Base-by-base conservation (phyloP, 2,329 filamentous ascomycete species). In the Phialemonium atrogriseum region DNA sequence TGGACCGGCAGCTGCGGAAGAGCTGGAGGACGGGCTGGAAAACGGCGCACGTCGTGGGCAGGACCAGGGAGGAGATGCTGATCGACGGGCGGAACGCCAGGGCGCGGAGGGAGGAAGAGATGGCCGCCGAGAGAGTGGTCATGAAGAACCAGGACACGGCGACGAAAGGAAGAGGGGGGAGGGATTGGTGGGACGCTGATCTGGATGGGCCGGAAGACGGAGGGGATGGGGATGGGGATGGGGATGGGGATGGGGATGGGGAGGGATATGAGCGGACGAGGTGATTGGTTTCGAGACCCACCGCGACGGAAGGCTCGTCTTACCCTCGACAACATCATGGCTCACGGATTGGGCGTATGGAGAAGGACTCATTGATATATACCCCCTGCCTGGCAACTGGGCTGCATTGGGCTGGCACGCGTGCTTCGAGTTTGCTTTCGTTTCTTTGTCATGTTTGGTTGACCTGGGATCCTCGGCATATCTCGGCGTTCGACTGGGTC, bases 51-150 rank as follows among this genome's bases (percentile, higher is more conserved):
- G 24, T 39, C 40, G 27, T 48, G 1, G 69, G 70, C 10, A 59
- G 64, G 24, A 68, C 66, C 7, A 53, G 65, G 30, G 68, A 73
- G 37, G 68, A 74, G 43, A 64, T 70, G 61, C 55, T 60, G 9
- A 53, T 67, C 26, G 69, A 75, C 35, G 63, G 66, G 3, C 52
- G 59, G 35, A 52, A 59, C 12, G 70, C 71, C 8, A 59, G 66
- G 35, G 47, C 52, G 35, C 54, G 72, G 26, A 54, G 70, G 19
- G 61, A 70, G 6, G 56, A 59, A 36, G 72, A 74, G 45, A 45
- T 60, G 17, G 54, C 50, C 5, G 54, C 58, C 38, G 47, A 58
- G 46, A 43, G 50, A 11, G 35, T 46, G 39, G 35, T 12, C 27
- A 20, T n/a, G 21, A 25, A 17, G 33, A 33, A 28, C 44, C 41